Conservation (phyloP, 1,284 basidiomycete genomes). For the Phellinidium pouzarii region DNA sequence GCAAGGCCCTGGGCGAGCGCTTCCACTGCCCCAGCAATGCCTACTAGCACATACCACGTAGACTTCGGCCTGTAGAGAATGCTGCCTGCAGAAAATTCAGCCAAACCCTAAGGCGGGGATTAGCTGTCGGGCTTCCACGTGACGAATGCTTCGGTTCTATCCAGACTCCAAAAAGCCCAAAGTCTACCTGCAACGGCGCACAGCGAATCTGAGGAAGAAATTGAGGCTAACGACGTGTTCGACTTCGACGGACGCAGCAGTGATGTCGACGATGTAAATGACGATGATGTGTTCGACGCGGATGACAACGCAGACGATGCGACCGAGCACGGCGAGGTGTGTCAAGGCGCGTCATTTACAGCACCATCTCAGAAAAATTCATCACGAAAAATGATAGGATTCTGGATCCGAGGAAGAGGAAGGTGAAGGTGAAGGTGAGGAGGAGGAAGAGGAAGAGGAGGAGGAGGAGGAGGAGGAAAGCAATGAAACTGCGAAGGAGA, state of each 20-base stretch:
- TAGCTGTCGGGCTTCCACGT: no score
- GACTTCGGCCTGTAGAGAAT: no score
- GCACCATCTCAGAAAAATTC: not conserved
- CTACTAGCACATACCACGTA: no score
- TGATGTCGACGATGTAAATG: conserved; percentile 24
- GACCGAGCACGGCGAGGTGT: conserved; percentile 46
- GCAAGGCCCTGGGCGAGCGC: no score
- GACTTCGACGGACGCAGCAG: conserved; percentile 36
- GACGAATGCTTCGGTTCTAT: no score
- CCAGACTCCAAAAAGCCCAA: no score
- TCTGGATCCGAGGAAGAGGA: conserved; percentile 50
- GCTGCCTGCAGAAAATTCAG: no score
- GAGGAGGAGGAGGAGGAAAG: conserved; percentile 24
- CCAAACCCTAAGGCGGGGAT: no score
- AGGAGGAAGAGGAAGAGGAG: conserved; percentile 24
- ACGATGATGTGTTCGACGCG: conserved; percentile 39
- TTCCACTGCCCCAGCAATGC: no score
- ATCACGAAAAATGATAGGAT: conserved; percentile 33
- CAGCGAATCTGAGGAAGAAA: conserved; percentile 64
- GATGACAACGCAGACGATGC: conserved; percentile 43
- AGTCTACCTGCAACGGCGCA: conserved; percentile 44
- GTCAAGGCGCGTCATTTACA: conserved; percentile 23
- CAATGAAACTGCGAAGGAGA: conserved; percentile 17
- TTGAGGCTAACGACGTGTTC: conserved; percentile 51
- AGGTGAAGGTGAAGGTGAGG: conserved; percentile 32